Base-by-base conservation (phyloP, 345 rosid genomes). In the Schrenkiella parvula region DNA sequence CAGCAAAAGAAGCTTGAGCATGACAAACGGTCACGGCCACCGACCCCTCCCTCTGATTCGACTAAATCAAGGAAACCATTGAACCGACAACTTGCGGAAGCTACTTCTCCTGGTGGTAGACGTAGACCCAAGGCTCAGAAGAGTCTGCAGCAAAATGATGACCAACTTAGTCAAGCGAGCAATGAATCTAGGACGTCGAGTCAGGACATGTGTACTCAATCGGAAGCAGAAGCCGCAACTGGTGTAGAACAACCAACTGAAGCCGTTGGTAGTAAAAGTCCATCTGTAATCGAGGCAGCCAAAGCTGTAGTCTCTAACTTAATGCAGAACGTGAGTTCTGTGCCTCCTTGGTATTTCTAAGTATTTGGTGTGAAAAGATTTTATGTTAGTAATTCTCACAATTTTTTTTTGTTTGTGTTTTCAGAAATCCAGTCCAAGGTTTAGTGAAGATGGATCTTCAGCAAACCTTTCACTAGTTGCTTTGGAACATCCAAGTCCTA, bases 401-500 rank as follows among this genome's bases (percentile, higher is more conserved):
- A 58, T 46, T 50, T 23, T 42, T 68, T 6, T 31, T 17, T 53
- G 58, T 67, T 62, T 12, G 53, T 50, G 26, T 71, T 74, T 44
- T 54, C 70, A 93, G 93, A 84, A 78, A 66, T 78, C 90, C 58
- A 55, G 77, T 64, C 78, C 82, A 58, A 75, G 74, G 62, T 46
- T 81, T 39, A 80, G 78, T 65, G 86, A 91, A 56, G 91, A 83
- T 53, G 82, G 79, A 73, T 64, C 71, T 0, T 66, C 65, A 62
- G 62, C 81, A 11, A 87, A 88, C 65, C 80, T 83, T 60, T 78
- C 84, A 31, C 44, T 74, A 13, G 78, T 59, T 77, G 78, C 82
- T 14, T 66, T 82, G 47, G 97, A 91, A 73, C 87, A 91, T 79
- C 93, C 84, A 19, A 93, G 95, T 82, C 97, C 98, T 3, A 82